phyloP scores from a whole-genome alignment of 106 monocot species.

The Dendrobium huoshanense region DNA sequence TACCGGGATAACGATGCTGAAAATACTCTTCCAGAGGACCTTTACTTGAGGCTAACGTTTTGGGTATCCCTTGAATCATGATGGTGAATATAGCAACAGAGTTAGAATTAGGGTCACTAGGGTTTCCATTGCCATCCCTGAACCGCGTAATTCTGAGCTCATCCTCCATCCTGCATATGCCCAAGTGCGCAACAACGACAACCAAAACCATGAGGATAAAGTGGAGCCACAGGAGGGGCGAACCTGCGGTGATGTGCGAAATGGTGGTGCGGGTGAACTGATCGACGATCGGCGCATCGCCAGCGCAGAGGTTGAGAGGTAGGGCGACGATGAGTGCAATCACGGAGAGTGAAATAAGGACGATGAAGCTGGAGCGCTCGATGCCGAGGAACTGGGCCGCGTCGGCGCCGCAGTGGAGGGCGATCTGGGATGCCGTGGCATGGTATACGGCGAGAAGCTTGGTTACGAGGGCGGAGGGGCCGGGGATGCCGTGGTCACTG shows the following conservation, averaged over 20 bases:
- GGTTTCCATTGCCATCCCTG: constrained; percentile 57
- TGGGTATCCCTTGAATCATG: constrained; percentile 90
- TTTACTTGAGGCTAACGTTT: constrained; percentile 57
- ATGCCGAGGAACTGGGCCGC: constrained; percentile 89
- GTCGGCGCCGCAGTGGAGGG: constrained; percentile 96
- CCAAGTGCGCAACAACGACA: constrained; percentile 68
- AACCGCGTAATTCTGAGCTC: constrained; percentile 60
- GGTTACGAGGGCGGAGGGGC: constrained; percentile 69
- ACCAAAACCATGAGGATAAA: constrained; percentile 54
- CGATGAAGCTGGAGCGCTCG: constrained; percentile 66
- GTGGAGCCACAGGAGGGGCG: constrained; percentile 76
- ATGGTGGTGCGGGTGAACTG: constrained; percentile 81
- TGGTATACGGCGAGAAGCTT: constrained; percentile 92
- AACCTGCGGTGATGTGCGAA: constrained; percentile 53
- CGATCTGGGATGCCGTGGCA: constrained; percentile 65
- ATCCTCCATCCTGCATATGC: constrained; percentile 76
- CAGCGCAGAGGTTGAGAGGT: constrained; percentile 63
- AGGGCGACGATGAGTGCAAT: constrained; percentile 44
- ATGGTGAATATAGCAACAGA: constrained; percentile 81
- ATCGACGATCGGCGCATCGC: constrained; percentile 36
- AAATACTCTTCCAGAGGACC: constrained; percentile 76
- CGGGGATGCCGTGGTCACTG: constrained; percentile 78
- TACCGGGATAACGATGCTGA: constrained; percentile 84
- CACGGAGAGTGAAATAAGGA: constrained; percentile 47
- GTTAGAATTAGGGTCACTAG: constrained; percentile 34